These are phyloP conservation scores for Phytophthora multivora DNA, from an alignment of 352 stramenopile genomes.

Conservation along the genomic window DNA sequence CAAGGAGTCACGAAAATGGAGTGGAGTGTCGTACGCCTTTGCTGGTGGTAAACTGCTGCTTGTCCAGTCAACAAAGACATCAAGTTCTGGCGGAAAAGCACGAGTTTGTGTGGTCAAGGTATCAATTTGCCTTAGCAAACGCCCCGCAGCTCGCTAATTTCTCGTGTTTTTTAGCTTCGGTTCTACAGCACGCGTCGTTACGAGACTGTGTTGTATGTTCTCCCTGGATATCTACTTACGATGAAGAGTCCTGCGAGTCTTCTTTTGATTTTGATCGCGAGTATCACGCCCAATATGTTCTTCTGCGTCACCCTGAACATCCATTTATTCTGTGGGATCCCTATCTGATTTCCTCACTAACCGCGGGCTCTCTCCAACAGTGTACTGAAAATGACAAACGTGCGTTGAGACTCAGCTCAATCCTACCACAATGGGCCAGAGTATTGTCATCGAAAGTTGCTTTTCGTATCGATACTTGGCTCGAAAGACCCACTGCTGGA, in stretches of 20 bases:
- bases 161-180: slow-evolving; percentile 27
- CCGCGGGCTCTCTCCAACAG: neutral
- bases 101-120: slow-evolving; percentile 18
- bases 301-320: slow-evolving; percentile 5
- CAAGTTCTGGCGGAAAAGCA: slow-evolving; percentile 13
- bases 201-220: slow-evolving; percentile 18
- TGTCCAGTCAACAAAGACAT: slow-evolving; percentile 6
- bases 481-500: slow-evolving; percentile 6
- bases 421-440: slow-evolving; percentile 19
- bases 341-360: slow-evolving; percentile 1
- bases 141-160: slow-evolving; percentile 14
- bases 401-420: neutral
- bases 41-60: slow-evolving; percentile 20
- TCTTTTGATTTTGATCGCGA: slow-evolving; percentile 33
- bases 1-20: slow-evolving; percentile 3
- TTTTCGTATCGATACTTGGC: slow-evolving; percentile 24
- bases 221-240: slow-evolving; percentile 18
- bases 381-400: neutral
- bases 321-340: slow-evolving; percentile 27
- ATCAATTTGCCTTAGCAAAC: slow-evolving; percentile 12
- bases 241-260: slow-evolving; percentile 3
- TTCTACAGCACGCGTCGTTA: slow-evolving; percentile 15
- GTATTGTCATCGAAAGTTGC: slow-evolving; percentile 10
- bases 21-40: neutral
- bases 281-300: slow-evolving; percentile 4